Conservation (phyloP, 805 yeast genomes). For the Candida ponderosae region DNA sequence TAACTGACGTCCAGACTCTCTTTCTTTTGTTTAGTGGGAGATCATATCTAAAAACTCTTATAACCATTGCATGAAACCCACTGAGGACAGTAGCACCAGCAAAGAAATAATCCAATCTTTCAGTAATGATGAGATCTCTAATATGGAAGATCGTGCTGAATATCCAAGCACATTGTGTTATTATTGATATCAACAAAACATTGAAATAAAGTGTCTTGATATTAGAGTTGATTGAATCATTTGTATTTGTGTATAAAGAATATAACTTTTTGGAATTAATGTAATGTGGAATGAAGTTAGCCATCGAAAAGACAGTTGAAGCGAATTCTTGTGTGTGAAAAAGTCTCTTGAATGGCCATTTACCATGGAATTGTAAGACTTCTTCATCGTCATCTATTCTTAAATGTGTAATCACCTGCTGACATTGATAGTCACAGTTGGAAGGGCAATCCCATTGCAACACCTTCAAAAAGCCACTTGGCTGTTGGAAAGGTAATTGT, state of each 20-base stretch:
- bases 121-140: conserved; percentile 77
- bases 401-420: conserved; percentile 57
- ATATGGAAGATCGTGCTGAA: conserved; percentile 81
- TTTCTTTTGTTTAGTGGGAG: conserved; percentile 22
- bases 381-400: conserved; percentile 42
- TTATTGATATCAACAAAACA: conserved; percentile 42
- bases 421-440: conserved; percentile 93
- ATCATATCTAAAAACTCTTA: conserved; percentile 57
- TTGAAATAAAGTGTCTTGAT: conserved; percentile 18
- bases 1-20: conserved; percentile 28
- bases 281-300: conserved; percentile 61
- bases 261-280: conserved; percentile 31
- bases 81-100: conserved; percentile 84
- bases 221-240: background rate
- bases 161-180: conserved; percentile 83
- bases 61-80: conserved; percentile 65
- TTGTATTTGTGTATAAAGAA: conserved; percentile 1
- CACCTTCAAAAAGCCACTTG: conserved; percentile 22
- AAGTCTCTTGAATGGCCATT: conserved; percentile 87
- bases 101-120: conserved; percentile 81
- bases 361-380: conserved; percentile 86
- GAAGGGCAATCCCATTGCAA: conserved; percentile 69
- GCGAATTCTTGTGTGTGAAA: conserved; percentile 82
- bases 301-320: conserved; percentile 70
- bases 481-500: conserved; percentile 2